Evolutionary conservation across 192 early-diverging fungal species (phyloP).

Genomic region (Podila verticillata): DNA sequence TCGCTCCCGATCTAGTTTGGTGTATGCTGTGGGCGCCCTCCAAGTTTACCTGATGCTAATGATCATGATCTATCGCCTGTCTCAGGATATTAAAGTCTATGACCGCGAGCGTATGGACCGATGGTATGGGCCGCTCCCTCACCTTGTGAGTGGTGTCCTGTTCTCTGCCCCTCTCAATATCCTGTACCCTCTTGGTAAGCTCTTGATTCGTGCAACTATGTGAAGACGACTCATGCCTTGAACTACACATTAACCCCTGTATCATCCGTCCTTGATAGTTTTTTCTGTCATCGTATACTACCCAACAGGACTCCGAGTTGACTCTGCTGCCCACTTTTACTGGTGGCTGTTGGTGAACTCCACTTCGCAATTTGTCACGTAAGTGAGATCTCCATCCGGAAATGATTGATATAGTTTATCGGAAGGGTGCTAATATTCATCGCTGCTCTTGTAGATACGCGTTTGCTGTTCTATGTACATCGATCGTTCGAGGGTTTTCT

Average conservation of each 20-base stretch:
- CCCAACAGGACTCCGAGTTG: constrained; percentile 33
- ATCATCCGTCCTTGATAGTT: constrained; percentile 7
- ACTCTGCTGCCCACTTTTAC: constrained; percentile 21
- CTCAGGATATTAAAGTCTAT: constrained; percentile 40
- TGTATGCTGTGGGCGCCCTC: constrained; percentile 32
- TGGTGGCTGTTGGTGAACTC: constrained; percentile 45
- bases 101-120: constrained; percentile 49
- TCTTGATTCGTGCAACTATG: too few species aligned
- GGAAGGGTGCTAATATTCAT: too few species aligned
- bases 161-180: constrained; percentile 31
- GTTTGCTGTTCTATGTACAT: constrained; percentile 32
- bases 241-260: neutral
- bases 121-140: constrained; percentile 48
- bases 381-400: neutral
- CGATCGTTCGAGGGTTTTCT: constrained; percentile 35
- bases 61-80: constrained; percentile 41
- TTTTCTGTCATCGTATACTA: constrained; percentile 44
- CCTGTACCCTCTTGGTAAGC: constrained; percentile 37
- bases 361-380: constrained; percentile 41
- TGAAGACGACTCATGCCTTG: neutral
- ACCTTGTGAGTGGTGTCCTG: constrained; percentile 26
- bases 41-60: constrained; percentile 44
- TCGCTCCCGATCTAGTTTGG: constrained; percentile 32
- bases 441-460: constrained; percentile 11
- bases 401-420: too few species aligned